These are phyloP conservation scores for Silene noctiflora DNA, from an alignment of 179 eudicot genomes.

Conservation along the genomic window DNA sequence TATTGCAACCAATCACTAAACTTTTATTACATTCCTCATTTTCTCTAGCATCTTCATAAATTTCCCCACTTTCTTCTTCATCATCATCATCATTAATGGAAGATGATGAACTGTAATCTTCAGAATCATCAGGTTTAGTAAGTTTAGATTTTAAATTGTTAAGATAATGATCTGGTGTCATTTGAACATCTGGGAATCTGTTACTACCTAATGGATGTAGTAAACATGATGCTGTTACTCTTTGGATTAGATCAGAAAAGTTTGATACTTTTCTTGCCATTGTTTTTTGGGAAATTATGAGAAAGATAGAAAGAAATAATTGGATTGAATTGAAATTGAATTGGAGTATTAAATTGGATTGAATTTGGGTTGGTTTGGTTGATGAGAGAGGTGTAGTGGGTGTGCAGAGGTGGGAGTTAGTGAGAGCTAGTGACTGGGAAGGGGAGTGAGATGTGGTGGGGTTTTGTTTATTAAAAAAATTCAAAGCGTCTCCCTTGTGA, in stretches of 20 bases:
- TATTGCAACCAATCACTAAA: background rate
- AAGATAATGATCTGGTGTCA: conserved; percentile 26
- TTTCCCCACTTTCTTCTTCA: conserved; percentile 22
- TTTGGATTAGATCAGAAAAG: conserved; percentile 94
- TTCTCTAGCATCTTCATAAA: conserved; percentile 29
- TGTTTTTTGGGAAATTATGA: background rate
- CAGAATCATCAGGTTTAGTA: background rate
- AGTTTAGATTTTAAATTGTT: conserved; percentile 14
- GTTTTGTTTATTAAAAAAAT: no score
- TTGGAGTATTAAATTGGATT: background rate
- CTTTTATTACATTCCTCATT: conserved; percentile 6
- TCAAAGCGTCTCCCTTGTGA: no score
- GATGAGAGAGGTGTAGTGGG: background rate
- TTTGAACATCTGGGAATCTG: conserved; percentile 31
- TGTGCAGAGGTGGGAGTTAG: background rate
- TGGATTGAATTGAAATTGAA: background rate
- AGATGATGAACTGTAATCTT: conserved; percentile 10
- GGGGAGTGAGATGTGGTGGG: background rate
- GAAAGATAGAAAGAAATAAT: conserved; percentile 23
- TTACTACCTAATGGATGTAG: conserved; percentile 60
- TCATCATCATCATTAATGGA: conserved; percentile 28
- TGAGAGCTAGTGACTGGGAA: background rate
- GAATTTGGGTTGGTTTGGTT: background rate
- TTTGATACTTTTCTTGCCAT: conserved; percentile 55
- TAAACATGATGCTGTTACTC: conserved; percentile 82